A percentile compares a stretch with the other conserved stretches of the same genome.
phyloP scores from a whole-genome alignment of 2,329 filamentous ascomycete species.

The Fusarium sp. region DNA sequence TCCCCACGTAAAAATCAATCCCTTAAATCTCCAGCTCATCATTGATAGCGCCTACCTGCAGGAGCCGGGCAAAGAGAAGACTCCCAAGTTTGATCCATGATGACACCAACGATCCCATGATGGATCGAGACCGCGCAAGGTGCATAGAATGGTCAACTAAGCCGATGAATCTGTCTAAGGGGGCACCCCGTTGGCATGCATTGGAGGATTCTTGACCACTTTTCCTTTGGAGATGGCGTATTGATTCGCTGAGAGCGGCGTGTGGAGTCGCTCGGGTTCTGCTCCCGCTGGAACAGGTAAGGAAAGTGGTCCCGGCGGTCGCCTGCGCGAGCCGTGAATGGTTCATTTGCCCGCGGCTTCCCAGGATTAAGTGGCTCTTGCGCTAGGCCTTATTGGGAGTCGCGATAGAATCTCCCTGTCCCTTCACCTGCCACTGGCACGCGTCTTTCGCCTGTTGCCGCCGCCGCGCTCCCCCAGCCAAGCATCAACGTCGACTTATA shows the following conservation, averaged over 20 bases:
- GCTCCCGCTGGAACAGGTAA: conserved; percentile 11
- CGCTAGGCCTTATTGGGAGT: conserved; percentile 45
- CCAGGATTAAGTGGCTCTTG: conserved; percentile 28
- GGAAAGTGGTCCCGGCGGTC: conserved; percentile 28
- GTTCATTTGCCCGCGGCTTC: conserved; percentile 27
- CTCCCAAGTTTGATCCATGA: conserved; percentile 23
- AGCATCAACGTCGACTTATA: conserved; percentile 30
- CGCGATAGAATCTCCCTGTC: conserved; percentile 46
- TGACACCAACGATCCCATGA: conserved; percentile 28
- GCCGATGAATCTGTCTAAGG: conserved; percentile 8
- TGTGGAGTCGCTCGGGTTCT: conserved; percentile 15
- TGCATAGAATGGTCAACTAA: background rate
- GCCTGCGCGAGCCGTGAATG: conserved; percentile 30
- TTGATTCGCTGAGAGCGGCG: conserved; percentile 27
- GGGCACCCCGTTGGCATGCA: conserved; percentile 23
- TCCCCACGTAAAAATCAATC: background rate
- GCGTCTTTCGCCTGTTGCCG: conserved; percentile 40
- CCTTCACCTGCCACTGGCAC: conserved; percentile 43
- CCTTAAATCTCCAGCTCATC: background rate
- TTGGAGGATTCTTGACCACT: conserved; percentile 14
- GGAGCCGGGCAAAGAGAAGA: background rate
- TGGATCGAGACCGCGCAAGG: conserved; percentile 12
- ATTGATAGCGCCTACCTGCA: background rate
- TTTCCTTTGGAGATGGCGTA: background rate
- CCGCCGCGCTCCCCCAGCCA: conserved; percentile 33